Base-by-base conservation (phyloP, 495 filamentous ascomycete genomes). In the Neurospora africana region DNA sequence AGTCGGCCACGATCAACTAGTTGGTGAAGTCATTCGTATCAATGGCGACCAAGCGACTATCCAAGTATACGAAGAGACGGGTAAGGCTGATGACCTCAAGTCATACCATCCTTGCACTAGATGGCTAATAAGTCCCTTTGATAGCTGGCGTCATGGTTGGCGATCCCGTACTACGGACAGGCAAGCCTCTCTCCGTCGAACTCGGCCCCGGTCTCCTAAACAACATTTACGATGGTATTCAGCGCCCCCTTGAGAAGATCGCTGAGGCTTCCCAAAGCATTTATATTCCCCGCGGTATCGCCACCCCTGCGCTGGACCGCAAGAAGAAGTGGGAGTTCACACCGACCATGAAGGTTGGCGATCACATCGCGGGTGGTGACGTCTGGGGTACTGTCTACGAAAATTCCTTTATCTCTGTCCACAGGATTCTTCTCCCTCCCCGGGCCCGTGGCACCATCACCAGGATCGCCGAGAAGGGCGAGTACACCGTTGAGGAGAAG, bases 151-250 rank as follows among this genome's bases (percentile, higher is more conserved):
- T 99, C 75, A 97, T 91, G 68, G 95, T 99, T 77, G 95, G 96
- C 76, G 95, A 99, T 78, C 95, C 95, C 65, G 96, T 99, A 70
- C 71, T 84, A 39, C 88, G 94, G 74, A 97, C 95, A 19, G 92
- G 93, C 78, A 97, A 97, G 86, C 96, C 95, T 72, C 86, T 99
- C 5, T 96, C 94, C 68, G 95, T 99, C 80, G 96, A 99, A 83
- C 90, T 98, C 70, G 95, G 95, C 36, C 95, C 95, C 74, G 95
- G 96, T 77, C 83, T 99, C 83, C 93, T 99, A 89, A 94, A 98
- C 84, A 99, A 96, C 69, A 99, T 99, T 80, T 99, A 99, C 85
- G 96, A 99, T 80, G 95, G 95, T 80, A 98, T 99, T 76, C 95
- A 99, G 81, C 92, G 95, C 73, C 95, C 95, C 71, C 89, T 99